phyloP scores from a whole-genome alignment of 75 land plant species.

The Cryptomeria japonica region DNA sequence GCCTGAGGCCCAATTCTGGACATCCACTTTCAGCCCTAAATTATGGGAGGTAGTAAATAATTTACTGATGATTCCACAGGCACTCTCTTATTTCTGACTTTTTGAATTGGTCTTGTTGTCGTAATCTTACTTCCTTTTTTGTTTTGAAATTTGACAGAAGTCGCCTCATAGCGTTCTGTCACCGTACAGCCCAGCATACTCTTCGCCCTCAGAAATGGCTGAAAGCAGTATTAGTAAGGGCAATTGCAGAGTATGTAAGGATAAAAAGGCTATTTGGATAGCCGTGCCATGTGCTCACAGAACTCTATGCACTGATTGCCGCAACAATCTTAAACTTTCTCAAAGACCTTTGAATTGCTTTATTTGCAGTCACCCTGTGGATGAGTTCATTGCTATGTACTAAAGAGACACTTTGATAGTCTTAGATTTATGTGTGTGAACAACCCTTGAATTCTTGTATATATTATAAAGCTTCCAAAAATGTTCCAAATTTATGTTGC shows the following conservation, averaged over 20 bases:
- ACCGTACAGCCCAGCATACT: neutral
- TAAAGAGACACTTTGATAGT: neutral
- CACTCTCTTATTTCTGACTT: neutral
- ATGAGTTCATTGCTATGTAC: neutral
- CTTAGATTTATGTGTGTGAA: neutral
- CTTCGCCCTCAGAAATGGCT: neutral
- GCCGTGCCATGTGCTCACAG: constrained; percentile 15
- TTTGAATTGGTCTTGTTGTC: neutral
- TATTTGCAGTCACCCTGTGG: neutral
- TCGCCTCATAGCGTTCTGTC: constrained; percentile 14
- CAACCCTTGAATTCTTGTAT: neutral
- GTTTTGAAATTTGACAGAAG: neutral
- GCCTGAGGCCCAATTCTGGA: neutral
- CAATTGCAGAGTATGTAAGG: neutral
- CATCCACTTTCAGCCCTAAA: neutral
- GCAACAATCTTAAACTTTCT: neutral
- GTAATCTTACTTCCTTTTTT: neutral
- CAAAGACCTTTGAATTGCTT: constrained; percentile 3
- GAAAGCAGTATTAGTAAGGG: neutral
- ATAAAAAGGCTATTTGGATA: constrained; percentile 9
- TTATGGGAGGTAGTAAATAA: neutral
- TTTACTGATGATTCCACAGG: neutral
- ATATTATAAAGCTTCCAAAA: neutral
- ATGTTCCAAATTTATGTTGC: too few species aligned
- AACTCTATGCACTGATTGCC: constrained; percentile 4